Conservation (phyloP, 1,139 yeast genomes). For the Sugiyamaella neomexicana region DNA sequence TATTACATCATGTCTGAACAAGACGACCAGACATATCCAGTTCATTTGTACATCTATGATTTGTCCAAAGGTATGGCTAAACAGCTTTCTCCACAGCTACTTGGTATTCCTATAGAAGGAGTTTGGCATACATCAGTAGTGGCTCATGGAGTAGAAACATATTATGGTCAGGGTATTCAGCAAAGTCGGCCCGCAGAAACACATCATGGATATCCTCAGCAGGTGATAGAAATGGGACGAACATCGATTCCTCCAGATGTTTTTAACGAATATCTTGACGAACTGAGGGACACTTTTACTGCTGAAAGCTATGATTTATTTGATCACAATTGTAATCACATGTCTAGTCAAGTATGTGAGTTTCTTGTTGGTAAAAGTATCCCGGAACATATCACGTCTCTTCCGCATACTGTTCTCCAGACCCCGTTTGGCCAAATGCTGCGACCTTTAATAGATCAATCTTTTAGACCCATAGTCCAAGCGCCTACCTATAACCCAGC, state of each 20-base stretch:
- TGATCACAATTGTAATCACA: slow-evolving; percentile 69
- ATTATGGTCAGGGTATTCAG: slow-evolving; percentile 62
- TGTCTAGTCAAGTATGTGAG: slow-evolving; percentile 57
- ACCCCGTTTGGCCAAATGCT: slow-evolving; percentile 62
- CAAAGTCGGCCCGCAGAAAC: slow-evolving; percentile 52
- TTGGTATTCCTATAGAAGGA: slow-evolving; percentile 51
- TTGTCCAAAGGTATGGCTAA: slow-evolving; percentile 52
- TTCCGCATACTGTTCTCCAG: slow-evolving; percentile 58
- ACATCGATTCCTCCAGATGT: slow-evolving; percentile 55
- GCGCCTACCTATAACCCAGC: slow-evolving; percentile 25
- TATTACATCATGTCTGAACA: slow-evolving; percentile 19
- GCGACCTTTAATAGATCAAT: slow-evolving; percentile 40
- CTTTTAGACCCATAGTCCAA: slow-evolving; percentile 26
- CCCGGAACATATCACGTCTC: slow-evolving; percentile 49
- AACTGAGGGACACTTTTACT: slow-evolving; percentile 50
- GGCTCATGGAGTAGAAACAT: slow-evolving; percentile 55
- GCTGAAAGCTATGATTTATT: slow-evolving; percentile 58
- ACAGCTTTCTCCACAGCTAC: slow-evolving; percentile 34
- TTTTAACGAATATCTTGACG: slow-evolving; percentile 54
- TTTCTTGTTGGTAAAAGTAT: slow-evolving; percentile 58
- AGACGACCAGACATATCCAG: slow-evolving; percentile 34
- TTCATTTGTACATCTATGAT: slow-evolving; percentile 65
- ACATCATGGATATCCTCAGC: slow-evolving; percentile 59
- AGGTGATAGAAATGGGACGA: slow-evolving; percentile 55
- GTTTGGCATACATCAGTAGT: slow-evolving; percentile 70